These are phyloP conservation scores for Aureobasidium sp. DNA, from an alignment of 2,329 filamentous ascomycete species.

Conservation along the genomic window DNA sequence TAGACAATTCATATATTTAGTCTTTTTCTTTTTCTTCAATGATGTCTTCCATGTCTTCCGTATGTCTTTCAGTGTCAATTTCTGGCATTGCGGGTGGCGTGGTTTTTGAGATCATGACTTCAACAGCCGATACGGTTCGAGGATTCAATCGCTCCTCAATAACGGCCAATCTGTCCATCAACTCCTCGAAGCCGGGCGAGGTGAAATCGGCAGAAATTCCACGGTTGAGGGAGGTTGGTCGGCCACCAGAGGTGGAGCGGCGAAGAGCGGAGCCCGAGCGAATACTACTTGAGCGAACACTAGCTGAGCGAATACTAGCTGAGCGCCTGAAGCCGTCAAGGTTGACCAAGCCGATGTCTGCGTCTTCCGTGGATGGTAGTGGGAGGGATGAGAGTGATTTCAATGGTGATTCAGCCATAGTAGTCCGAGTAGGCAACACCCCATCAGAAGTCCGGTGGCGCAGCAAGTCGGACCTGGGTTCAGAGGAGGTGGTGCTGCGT, in stretches of 20 bases:
- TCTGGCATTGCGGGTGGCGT: background rate
- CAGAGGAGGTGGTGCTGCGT: background rate
- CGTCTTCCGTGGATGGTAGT: background rate
- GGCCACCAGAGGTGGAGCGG: background rate
- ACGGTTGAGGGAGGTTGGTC: background rate
- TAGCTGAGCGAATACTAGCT: background rate
- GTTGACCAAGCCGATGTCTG: background rate
- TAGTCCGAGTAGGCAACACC: background rate
- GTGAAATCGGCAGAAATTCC: background rate
- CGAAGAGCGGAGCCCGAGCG: too few relatives aligned
- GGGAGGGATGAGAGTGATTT: background rate
- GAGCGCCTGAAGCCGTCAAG: background rate
- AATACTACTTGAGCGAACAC: too few relatives aligned
- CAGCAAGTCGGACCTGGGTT: background rate
- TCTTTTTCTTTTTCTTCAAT: too few relatives aligned
- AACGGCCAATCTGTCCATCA: conserved; percentile 7
- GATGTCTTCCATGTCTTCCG: too few relatives aligned
- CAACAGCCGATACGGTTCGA: background rate
- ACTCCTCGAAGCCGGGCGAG: background rate
- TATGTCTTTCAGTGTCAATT: too few relatives aligned
- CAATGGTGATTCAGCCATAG: background rate
- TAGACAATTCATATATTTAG: too few relatives aligned
- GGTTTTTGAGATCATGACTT: background rate
- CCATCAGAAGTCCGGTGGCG: background rate
- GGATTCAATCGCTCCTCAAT: conserved; percentile 4